Conservation (phyloP, 1,284 basidiomycete genomes). For the Taiwanofungus camphoratus region DNA sequence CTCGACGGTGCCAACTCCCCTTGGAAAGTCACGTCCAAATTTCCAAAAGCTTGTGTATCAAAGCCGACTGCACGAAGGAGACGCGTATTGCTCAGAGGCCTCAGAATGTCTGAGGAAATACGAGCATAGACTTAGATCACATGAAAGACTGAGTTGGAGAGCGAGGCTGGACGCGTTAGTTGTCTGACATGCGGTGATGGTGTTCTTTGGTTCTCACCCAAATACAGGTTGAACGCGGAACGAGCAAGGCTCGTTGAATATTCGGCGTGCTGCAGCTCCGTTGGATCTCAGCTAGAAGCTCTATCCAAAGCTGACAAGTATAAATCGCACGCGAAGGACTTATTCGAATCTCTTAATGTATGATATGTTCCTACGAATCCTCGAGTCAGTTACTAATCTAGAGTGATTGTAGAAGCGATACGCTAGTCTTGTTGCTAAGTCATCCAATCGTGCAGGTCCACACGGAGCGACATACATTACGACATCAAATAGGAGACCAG, state of each 20-base stretch:
- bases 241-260: neutral
- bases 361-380: too few relatives aligned
- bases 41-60: neutral
- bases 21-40: neutral
- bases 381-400: too few relatives aligned
- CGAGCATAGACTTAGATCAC: neutral
- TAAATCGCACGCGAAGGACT: neutral
- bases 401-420: too few relatives aligned
- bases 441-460: too few relatives aligned
- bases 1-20: neutral
- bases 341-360: neutral
- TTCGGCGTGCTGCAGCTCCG: neutral
- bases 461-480: too few relatives aligned
- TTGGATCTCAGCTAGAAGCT: neutral
- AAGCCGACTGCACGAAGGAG: neutral
- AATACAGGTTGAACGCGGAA: neutral
- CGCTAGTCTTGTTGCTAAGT: too few relatives aligned
- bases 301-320: neutral
- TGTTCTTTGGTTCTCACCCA: neutral
- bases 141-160: neutral
- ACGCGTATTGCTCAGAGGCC: neutral
- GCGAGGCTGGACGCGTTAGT: neutral
- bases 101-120: neutral
- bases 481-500: too few relatives aligned
- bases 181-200: neutral